Evolutionary conservation across 192 early-diverging fungal species (phyloP).

Genomic region (Backusella luteola): DNA sequence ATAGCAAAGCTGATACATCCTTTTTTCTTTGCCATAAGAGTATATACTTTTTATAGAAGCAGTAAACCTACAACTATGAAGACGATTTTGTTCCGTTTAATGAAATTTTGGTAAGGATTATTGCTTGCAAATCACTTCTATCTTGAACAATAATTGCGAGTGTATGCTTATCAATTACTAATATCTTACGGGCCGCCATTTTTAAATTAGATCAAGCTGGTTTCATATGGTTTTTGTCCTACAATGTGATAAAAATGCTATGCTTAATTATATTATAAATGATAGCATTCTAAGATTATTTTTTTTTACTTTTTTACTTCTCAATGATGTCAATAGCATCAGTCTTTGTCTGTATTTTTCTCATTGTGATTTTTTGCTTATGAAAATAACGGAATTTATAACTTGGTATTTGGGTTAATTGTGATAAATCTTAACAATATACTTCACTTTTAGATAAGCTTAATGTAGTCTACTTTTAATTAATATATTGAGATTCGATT

Average conservation of each 20-base stretch:
- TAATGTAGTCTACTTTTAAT: too few species aligned
- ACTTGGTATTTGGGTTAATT: neutral
- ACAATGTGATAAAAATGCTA: neutral
- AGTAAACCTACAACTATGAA: neutral
- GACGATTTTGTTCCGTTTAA: neutral
- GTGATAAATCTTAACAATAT: neutral
- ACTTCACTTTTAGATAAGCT: too few species aligned
- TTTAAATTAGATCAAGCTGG: neutral
- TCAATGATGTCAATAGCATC: neutral
- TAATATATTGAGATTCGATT: too few species aligned
- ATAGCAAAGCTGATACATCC: neutral
- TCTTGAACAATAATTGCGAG: neutral
- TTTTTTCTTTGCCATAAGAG: neutral
- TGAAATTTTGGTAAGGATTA: neutral
- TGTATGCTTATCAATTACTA: neutral
- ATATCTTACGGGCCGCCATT: neutral
- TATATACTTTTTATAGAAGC: neutral
- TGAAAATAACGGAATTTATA: neutral
- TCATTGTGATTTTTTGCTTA: neutral
- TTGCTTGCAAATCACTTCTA: neutral
- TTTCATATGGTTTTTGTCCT: neutral
- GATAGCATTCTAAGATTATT: neutral
- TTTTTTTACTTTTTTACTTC: neutral
- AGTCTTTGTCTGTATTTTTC: neutral
- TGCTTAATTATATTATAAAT: neutral